Evolutionary conservation across 78 protist species (phyloP), one percentile per base, ranked within the genome.

Genomic region (Dictyostelium capitatum): DNA sequence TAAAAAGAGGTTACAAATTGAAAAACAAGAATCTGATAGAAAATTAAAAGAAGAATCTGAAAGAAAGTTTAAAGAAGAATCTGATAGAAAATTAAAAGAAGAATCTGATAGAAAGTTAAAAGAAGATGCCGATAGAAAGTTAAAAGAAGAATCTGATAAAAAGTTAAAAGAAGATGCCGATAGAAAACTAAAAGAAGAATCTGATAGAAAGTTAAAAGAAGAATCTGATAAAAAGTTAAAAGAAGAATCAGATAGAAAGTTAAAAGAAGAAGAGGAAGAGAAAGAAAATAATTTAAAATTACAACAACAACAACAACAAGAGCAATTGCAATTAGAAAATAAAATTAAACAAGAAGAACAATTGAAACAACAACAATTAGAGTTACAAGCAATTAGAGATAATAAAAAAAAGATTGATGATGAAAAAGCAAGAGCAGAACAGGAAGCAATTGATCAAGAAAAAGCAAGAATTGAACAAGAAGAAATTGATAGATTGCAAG

Each of bases 301-400:
- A 8, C 73, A 57, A 37, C 28, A 79, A 30, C 28, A 47, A 50
- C 12, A 77, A 17, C 57, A 73, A 15, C 48, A 67, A 67, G 9
- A 67, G 10, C 43, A 37, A 54, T 54, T 54, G 28, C 4, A 12
- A 54, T 54, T 17, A 47, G 30, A 47, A 46, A 20, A 47, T 11
- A n/a, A 23, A 73, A 15, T 23, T 23, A 73, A 77, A 77, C 30
- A 77, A 23, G 19, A 77, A 51, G 7, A 77, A n/a, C 50, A 41
- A 28, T 15, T 50, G 51, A 25, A 77, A 10, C 46, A 77, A 46
- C 82, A 77, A n/a, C 47, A 73, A 73, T 9, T 30, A n/a, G 79
- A 72, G 20, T 43, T 43, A 72, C 23, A 72, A 46, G n/a, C 30
- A 72, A 41, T 43, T 28, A 43, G 54, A n/a, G 54, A 72, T 9